Evolutionary conservation across 148 eudicot species (phyloP).

Genomic region (Spergularia bocconei): DNA sequence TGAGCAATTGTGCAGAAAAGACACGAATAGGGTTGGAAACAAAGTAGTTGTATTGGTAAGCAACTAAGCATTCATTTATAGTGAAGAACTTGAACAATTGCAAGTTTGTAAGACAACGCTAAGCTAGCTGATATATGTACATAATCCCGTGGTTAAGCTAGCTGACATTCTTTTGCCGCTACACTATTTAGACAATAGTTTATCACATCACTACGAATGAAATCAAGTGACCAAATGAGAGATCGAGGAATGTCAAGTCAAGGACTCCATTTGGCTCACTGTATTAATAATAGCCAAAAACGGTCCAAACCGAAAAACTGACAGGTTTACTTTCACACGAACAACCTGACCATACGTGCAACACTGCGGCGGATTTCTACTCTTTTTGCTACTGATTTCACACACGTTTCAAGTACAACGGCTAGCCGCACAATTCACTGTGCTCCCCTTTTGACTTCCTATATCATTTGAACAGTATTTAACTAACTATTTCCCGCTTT

Average conservation of each 20-base stretch:
- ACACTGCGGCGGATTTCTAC: background rate
- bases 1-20: too few species aligned
- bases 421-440: slow-evolving; percentile 12
- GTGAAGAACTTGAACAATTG: too few species aligned
- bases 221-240: background rate
- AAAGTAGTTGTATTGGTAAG: too few species aligned
- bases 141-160: too few species aligned
- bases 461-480: background rate
- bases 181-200: too few species aligned
- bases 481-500: background rate
- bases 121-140: too few species aligned
- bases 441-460: background rate
- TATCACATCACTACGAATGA: background rate
- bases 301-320: slow-evolving; percentile 33
- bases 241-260: slow-evolving; percentile 5
- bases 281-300: slow-evolving; percentile 18
- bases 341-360: slow-evolving; percentile 25
- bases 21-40: too few species aligned
- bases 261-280: background rate
- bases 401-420: slow-evolving; percentile 14
- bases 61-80: too few species aligned
- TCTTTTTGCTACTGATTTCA: slow-evolving; percentile 21
- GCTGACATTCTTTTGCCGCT: too few species aligned
- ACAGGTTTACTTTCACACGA: slow-evolving; percentile 20
- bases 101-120: too few species aligned